Evolutionary conservation across 306 rosid species (phyloP), one percentile per base, ranked within the genome.

Genomic region (Pterocarpus santalinus): DNA sequence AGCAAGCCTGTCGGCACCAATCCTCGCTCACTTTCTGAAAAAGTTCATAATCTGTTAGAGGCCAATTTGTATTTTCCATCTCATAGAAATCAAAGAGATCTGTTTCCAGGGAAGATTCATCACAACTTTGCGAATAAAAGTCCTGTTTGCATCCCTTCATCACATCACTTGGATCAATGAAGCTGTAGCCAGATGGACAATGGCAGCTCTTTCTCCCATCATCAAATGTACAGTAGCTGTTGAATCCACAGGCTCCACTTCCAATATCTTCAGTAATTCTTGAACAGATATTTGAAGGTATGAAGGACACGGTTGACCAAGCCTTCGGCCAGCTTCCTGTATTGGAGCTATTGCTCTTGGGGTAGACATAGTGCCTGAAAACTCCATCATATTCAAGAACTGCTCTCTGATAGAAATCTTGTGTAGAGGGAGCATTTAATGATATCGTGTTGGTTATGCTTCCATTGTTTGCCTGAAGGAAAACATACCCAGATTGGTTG

Each of bases 201-300:
- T 52, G 30, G 56, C 90, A 87, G 13, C 32, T 67, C 53, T 75
- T 53, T 13, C 65, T 41, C 39, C 7, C 57, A 64, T 66, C 75
- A 64, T 66, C 75, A n/a, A 43, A 0, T 1, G 28, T 38, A 14
- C 84, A 82, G 11, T 80, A 69, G 80, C 89, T 80, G 75, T 88
- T 88, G 78, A 60, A 72, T 12, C 90, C 90, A 58, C 92, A 89
- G 9, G 79, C 88, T 30, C 88, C 85, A 17, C 84, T 47, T 5
- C 80, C 92, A 1, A 1, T 1, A 0, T 0, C 6, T 5, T 30
- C 67, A 2, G 0, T 3, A 38, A 88, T 43, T 1, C 3, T 5
- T 4, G 4, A 0, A 55, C 90, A 86, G 2, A 88, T 86, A 53
- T 86, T 57, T 5, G 55, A 5, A 14, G 92, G 90, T 67, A 49